Conservation (phyloP, 148 eudicot species). For the Rhododendron henanense region DNA sequence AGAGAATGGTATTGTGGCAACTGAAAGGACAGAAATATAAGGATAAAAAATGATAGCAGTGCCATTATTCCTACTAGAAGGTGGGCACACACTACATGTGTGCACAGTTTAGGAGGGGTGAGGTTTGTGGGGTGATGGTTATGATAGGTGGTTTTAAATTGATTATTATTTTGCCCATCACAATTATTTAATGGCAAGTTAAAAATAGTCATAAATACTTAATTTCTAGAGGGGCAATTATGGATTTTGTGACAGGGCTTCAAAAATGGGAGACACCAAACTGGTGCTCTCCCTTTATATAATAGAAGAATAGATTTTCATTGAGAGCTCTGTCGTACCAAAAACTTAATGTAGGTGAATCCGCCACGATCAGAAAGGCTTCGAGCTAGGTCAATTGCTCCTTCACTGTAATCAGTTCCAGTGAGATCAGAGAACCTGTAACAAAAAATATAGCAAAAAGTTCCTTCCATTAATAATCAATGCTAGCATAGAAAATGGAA, state of each 20-base stretch:
- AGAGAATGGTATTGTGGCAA: not conserved
- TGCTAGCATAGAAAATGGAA: not conserved
- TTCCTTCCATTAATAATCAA: not conserved
- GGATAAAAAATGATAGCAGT: not conserved
- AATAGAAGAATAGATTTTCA: not conserved
- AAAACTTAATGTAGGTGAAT: slow-evolving; percentile 55
- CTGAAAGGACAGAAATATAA: not conserved
- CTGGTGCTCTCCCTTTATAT: not conserved
- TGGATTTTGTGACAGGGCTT: not conserved
- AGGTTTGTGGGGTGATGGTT: not conserved
- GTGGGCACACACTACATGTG: not conserved
- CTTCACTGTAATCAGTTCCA: slow-evolving; percentile 95
- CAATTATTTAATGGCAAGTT: too few relatives aligned
- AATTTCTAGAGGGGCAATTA: not conserved
- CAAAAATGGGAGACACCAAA: not conserved
- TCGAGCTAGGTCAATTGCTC: slow-evolving; percentile 87
- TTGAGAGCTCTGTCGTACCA: slow-evolving; percentile 42
- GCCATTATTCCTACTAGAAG: not conserved
- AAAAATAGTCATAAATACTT: not conserved
- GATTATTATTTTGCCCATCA: not conserved
- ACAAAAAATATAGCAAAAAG: slow-evolving; percentile 10
- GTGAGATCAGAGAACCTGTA: slow-evolving; percentile 88
- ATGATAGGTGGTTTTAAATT: not conserved
- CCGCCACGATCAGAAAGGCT: slow-evolving; percentile 88
- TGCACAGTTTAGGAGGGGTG: not conserved